These are phyloP conservation scores for Nothopassalora personata DNA, from an alignment of 2,329 filamentous ascomycete genomes.

Conservation along the genomic window DNA sequence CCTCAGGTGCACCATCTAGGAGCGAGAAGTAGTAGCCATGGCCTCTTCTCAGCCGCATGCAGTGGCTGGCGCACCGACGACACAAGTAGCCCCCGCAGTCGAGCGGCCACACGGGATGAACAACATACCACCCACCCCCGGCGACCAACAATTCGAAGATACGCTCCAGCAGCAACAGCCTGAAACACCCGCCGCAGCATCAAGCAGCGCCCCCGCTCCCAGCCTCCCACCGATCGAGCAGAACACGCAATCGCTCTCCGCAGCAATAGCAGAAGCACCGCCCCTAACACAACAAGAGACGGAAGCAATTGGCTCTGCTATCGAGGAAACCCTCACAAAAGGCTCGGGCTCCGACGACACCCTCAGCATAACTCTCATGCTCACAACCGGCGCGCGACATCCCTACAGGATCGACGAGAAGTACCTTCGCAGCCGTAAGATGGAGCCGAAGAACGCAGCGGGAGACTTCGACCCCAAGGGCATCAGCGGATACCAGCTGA, in stretches of 20 bases:
- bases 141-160: slow-evolving; percentile 4
- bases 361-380: slow-evolving; percentile 74
- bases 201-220: not conserved
- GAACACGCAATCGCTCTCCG: slow-evolving; percentile 5
- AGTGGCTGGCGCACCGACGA: slow-evolving; percentile 14
- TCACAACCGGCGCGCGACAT: slow-evolving; percentile 71
- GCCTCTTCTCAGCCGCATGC: slow-evolving; percentile 10
- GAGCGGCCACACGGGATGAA: slow-evolving; percentile 2
- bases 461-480: slow-evolving; percentile 69
- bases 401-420: slow-evolving; percentile 85
- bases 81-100: not conserved
- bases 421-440: slow-evolving; percentile 75
- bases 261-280: slow-evolving; percentile 6
- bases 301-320: slow-evolving; percentile 45
- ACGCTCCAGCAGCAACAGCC: slow-evolving; percentile 3
- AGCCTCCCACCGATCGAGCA: not conserved
- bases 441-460: slow-evolving; percentile 65
- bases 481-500: slow-evolving; percentile 88
- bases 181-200: not conserved
- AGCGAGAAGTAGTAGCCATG: not conserved
- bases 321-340: slow-evolving; percentile 38
- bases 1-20: not conserved
- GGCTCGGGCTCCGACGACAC: slow-evolving; percentile 17
- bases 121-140: not conserved
- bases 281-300: slow-evolving; percentile 36